Conservation (phyloP, 1,284 basidiomycete genomes). For the Coniophora puteana region DNA sequence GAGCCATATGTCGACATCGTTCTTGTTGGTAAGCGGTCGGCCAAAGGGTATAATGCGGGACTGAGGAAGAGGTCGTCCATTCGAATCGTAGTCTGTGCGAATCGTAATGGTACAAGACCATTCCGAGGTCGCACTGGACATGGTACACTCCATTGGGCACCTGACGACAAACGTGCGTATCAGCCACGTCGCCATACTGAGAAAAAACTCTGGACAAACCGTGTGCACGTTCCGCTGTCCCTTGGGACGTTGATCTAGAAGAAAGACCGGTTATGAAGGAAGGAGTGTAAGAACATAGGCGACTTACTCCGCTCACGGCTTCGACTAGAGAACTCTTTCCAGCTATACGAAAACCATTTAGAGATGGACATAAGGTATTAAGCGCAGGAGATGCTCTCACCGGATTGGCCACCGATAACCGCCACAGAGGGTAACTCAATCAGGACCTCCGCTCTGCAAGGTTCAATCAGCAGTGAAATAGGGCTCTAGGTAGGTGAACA, state of each 20-base stretch:
- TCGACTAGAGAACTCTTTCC: constrained; percentile 61
- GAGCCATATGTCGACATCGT: constrained; percentile 47
- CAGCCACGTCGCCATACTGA: not conserved
- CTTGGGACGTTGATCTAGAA: constrained; percentile 53
- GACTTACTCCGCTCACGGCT: constrained; percentile 49
- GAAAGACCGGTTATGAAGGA: constrained; percentile 6
- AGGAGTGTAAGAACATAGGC: not conserved
- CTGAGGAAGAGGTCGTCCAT: constrained; percentile 17
- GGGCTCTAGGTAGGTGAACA: constrained; percentile 8
- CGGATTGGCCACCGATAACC: constrained; percentile 60
- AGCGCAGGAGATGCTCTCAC: constrained; percentile 23
- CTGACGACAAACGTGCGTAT: constrained; percentile 26
- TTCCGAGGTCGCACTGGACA: constrained; percentile 33
- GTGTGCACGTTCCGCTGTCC: constrained; percentile 56
- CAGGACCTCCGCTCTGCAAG: constrained; percentile 34
- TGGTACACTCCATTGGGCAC: constrained; percentile 54
- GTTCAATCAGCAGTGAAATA: not conserved
- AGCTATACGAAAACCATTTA: constrained; percentile 28
- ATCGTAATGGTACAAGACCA: constrained; percentile 55
- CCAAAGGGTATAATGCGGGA: constrained; percentile 33
- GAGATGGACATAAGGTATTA: not conserved
- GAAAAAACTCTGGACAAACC: constrained; percentile 28
- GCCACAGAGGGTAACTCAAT: constrained; percentile 49
- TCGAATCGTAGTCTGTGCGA: constrained; percentile 33
- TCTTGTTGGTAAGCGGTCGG: constrained; percentile 31